Percentiles rank a stretch among this genome's conserved stretches.
phyloP scores from a whole-genome alignment of 352 stramenopile species.

The Saprolegnia parasitica region DNA sequence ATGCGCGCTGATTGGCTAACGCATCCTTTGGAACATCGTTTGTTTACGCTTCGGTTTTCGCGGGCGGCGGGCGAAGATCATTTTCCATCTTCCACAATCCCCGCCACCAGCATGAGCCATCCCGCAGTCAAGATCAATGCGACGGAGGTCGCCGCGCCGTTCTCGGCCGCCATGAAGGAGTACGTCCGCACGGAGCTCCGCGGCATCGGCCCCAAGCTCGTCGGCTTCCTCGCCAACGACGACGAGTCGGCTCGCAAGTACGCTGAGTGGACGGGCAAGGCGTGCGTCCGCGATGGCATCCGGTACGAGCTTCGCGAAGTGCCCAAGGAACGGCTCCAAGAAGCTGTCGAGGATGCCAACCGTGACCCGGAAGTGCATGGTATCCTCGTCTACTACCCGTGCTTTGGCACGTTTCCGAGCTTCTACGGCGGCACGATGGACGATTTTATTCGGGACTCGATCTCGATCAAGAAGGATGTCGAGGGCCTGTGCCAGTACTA shows the following conservation, averaged over 20 bases:
- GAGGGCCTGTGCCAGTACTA: slow-evolving; percentile 96
- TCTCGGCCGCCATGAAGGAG: slow-evolving; percentile 74
- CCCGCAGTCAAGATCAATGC: slow-evolving; percentile 65
- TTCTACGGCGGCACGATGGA: slow-evolving; percentile 97
- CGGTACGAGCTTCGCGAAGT: slow-evolving; percentile 94
- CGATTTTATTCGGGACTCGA: slow-evolving; percentile 95
- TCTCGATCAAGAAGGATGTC: slow-evolving; percentile 96
- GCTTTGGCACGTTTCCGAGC: slow-evolving; percentile 94
- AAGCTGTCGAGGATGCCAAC: slow-evolving; percentile 92
- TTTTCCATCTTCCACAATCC: slow-evolving; percentile 6
- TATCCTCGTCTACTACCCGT: slow-evolving; percentile 99
- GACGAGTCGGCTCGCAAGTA: slow-evolving; percentile 94
- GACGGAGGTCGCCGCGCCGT: slow-evolving; percentile 77
- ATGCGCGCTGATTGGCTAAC: slow-evolving; percentile 9
- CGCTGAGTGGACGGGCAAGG: slow-evolving; percentile 95
- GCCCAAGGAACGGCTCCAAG: slow-evolving; percentile 90
- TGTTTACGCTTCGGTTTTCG: slow-evolving; percentile 20
- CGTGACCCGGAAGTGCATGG: slow-evolving; percentile 91
- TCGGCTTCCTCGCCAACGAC: slow-evolving; percentile 92
- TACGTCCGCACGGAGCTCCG: slow-evolving; percentile 76
- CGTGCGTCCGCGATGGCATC: slow-evolving; percentile 93
- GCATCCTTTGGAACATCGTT: background rate
- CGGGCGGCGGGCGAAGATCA: background rate
- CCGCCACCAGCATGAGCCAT: slow-evolving; percentile 24
- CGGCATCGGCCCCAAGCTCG: slow-evolving; percentile 79